Evolutionary conservation across 2,329 filamentous ascomycete genomes (phyloP), one percentile per base, ranked within the genome.

Genomic region (Paracoccidioides lutzii): DNA sequence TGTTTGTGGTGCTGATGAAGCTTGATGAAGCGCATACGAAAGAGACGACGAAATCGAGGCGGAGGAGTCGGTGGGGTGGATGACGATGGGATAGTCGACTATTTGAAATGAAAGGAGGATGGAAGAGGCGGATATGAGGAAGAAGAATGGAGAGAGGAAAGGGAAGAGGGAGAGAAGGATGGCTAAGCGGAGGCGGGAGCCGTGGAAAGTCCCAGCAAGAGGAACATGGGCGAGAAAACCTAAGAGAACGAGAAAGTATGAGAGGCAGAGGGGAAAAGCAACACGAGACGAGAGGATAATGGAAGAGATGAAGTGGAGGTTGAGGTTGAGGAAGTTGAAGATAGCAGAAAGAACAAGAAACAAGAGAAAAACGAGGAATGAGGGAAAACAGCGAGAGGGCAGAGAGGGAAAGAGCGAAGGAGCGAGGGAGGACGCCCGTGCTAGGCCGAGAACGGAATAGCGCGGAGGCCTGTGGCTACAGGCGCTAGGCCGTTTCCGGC

Each of bases 341-440:
- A 54, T 51, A 55, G 50, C 30, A 15, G 50, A 56, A 54, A 55
- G 54, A 55, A 56, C 22, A 42, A 33, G 43, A 38, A 51, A 55
- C 32, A 12, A 38, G 45, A 38, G 50, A 44, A 44, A 41, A 22
- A 42, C 42, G 30, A 38, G 42, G 46, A 42, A 35, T 15, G 32
- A 28, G 54, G 51, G 12, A 40, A 22, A 40, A 52, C 32, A 51
- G 32, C 22, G 45, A 50, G 45, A 28, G 15, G 35, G 35, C 33
- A 12, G 41, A 43, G 15, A 35, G 38, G 50, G 38, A 28, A 35
- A 42, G 37, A 43, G 52, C 14, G 28, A 52, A 30, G 40, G 14
- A 41, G 54, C 28, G n/a, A 52, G 54, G n/a, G 9, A 52, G 37
- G 38, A 54, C 32, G 38, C 12, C 32, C n/a, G 5, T n/a, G 32